Percentiles rank a stretch among this genome's conserved stretches.
phyloP scores from a whole-genome alignment of 768 basidiomycete genomes.

The Tricholoma flavovirens region DNA sequence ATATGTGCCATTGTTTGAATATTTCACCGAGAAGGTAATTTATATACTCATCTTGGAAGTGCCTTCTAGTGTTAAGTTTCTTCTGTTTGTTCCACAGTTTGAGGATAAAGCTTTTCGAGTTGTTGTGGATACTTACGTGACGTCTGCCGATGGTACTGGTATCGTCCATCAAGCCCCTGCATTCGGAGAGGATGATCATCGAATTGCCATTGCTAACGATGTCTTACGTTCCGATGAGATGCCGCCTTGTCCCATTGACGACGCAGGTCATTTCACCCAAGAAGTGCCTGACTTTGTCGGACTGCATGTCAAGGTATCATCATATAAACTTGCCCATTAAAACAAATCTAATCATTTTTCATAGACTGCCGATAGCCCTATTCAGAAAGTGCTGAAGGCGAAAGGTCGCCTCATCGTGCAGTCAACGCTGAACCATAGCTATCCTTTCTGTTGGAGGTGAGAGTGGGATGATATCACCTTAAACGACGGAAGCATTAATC shows the following conservation, averaged over 20 bases:
- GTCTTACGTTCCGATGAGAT: conserved; percentile 84
- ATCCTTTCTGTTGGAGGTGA: conserved; percentile 97
- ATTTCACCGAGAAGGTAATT: conserved; percentile 86
- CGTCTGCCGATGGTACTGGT: conserved; percentile 89
- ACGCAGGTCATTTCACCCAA: conserved; percentile 78
- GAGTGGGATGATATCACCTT: conserved; percentile 1
- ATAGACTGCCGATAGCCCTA: conserved; percentile 89
- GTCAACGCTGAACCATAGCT: conserved; percentile 81
- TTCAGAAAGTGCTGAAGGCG: conserved; percentile 84
- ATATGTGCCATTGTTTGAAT: conserved; percentile 93
- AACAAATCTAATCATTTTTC: background rate
- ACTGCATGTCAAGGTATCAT: conserved; percentile 74
- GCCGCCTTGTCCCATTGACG: conserved; percentile 95
- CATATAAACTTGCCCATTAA: conserved; percentile 8
- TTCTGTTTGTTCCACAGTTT: conserved; percentile 46
- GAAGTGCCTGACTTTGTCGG: conserved; percentile 90
- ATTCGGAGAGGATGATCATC: conserved; percentile 98
- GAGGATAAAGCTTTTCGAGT: conserved; percentile 90
- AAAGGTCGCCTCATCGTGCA: conserved; percentile 87
- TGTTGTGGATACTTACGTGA: conserved; percentile 88
- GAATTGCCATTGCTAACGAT: conserved; percentile 80
- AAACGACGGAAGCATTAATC: background rate
- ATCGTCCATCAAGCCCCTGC: conserved; percentile 99
- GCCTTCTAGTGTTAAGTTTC: background rate
- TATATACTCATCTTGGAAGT: background rate